Evolutionary conservation across 495 filamentous ascomycete species (phyloP), one percentile per base, ranked within the genome.

Genomic region (Hypomontagnella monticulosa): DNA sequence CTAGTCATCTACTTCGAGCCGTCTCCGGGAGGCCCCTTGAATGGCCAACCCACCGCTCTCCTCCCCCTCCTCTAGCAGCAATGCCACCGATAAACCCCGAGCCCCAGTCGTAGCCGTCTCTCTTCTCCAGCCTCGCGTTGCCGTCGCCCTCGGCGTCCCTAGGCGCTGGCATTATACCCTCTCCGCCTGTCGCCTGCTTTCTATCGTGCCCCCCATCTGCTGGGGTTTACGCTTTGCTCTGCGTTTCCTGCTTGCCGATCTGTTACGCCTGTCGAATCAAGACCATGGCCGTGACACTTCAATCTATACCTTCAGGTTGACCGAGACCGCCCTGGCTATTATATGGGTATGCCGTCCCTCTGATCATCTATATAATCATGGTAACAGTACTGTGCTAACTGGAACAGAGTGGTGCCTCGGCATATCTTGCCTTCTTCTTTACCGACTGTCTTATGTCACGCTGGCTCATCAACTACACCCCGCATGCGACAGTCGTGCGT

Each of bases 361-460:
- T n/a, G 15, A 32, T 47, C 30, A 3, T 53, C 4, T 38, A 37
- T 19, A 15, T 23, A 34, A n/a, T n/a, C 16, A 14, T 19, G 2
- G 9, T 8, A 23, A 7, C n/a, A 9, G 5, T 53, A 14, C 20
- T 14, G 12, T 30, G 9, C 33, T 57, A 32, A 48, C 11, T 5
- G 6, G 11, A 58, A 50, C 53, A 93, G 92, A 93, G 91, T 81
- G 85, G 81, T 73, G 88, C 90, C 75, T 92, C 91, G 37, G 92
- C 88, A 48, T 93, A 93, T 76, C 84, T 95, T 73, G 92, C 90
- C 56, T 95, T 93, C 76, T 90, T 93, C 78, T 94, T 95, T 76
- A 93, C 91, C 60, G 91, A 96, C 78, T 92, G 91, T 76, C 88
- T 95, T 71, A 96, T 96, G 92, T 93, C 89, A 63, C 87, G 92